Percentiles rank a stretch among this genome's conserved stretches.
Evolutionary conservation across 257 asterid species (phyloP).

Genomic region (Forsythia viridissima): DNA sequence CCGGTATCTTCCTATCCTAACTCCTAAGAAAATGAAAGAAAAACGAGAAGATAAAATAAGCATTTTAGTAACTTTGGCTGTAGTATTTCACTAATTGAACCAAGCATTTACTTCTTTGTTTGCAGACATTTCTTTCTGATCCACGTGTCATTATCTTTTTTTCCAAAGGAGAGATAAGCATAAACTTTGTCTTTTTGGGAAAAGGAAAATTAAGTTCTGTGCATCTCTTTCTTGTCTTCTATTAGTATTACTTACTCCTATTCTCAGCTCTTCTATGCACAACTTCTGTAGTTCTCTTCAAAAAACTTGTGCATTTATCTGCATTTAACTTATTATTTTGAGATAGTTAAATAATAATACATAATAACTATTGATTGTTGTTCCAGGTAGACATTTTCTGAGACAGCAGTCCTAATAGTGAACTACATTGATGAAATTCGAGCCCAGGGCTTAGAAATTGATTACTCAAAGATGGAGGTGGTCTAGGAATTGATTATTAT

Average conservation of each 20-base stretch:
- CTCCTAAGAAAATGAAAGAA: not conserved
- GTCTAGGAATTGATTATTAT: constrained; percentile 91
- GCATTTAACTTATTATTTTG: not conserved
- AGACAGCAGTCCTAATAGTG: constrained; percentile 91
- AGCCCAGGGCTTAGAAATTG: constrained; percentile 86
- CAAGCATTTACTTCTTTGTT: not conserved
- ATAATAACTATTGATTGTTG: not conserved
- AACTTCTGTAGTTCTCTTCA: not conserved
- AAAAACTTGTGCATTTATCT: not conserved
- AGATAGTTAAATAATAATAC: not conserved
- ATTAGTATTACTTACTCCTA: not conserved
- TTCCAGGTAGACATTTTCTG: constrained; percentile 90
- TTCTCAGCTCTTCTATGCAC: not conserved
- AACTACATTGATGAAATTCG: constrained; percentile 90
- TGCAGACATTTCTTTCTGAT: not conserved
- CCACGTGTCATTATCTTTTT: not conserved
- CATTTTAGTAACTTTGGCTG: not conserved
- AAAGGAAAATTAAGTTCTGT: not conserved
- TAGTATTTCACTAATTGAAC: not conserved
- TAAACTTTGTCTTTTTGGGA: not conserved
- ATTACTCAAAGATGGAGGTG: constrained; percentile 91
- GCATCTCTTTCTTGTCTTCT: constrained; percentile 6
- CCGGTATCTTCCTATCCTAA: not conserved
- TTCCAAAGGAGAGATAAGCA: no score
- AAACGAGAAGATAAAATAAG: not conserved